Percentiles rank a stretch among this genome's conserved stretches.
Conservation (phyloP, 2,329 filamentous ascomycete species). For the Ascochyta fabae region DNA sequence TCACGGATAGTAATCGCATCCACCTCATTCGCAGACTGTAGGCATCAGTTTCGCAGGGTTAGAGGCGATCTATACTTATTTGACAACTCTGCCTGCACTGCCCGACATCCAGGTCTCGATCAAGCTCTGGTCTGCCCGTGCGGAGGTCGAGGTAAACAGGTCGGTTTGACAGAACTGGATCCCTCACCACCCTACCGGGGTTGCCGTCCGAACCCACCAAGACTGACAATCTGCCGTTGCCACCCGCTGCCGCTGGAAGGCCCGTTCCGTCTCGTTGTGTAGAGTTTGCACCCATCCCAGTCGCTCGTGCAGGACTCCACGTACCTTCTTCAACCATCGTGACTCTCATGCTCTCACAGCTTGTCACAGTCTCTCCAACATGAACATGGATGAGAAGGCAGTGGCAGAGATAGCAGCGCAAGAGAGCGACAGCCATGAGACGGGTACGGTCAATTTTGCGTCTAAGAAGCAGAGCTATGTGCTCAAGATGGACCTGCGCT, state of each 20-base stretch:
- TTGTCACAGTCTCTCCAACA: neutral
- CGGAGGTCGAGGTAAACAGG: neutral
- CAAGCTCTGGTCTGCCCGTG: neutral
- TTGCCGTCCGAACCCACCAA: neutral
- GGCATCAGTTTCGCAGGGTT: neutral
- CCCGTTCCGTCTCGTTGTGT: slow-evolving; percentile 2
- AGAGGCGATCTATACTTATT: neutral
- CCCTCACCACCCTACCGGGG: neutral
- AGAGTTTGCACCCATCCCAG: neutral
- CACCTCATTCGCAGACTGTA: neutral
- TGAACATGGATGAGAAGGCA: slow-evolving; percentile 26
- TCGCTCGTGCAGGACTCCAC: neutral
- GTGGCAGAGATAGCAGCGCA: slow-evolving; percentile 19
- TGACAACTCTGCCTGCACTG: neutral
- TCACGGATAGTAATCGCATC: neutral
- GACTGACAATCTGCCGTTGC: slow-evolving; percentile 1
- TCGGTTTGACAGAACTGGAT: neutral
- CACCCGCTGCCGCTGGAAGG: slow-evolving; percentile 7
- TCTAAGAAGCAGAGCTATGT: slow-evolving; percentile 54
- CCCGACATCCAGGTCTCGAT: neutral
- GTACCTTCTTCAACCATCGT: neutral
- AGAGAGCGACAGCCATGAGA: slow-evolving; percentile 20
- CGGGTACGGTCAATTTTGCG: slow-evolving; percentile 12
- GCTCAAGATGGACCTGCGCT: slow-evolving; percentile 64
- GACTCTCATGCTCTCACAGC: neutral